Base-by-base conservation (phyloP, 352 stramenopile genomes). In the Pythium folliculosum region DNA sequence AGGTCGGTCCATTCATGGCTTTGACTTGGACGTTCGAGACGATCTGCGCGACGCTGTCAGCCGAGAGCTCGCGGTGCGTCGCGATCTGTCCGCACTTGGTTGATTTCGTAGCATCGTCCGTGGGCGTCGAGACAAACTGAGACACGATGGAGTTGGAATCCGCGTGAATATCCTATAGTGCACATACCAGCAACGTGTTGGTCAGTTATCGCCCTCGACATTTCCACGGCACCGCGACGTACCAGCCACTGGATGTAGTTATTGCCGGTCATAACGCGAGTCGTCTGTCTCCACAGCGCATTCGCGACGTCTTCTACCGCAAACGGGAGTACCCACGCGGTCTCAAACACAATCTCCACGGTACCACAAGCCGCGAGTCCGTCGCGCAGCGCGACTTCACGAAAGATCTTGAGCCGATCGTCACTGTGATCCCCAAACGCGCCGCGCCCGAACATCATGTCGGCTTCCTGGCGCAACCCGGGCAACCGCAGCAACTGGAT, bases 241-340 rank as follows among this genome's bases (percentile, higher is more conserved):
- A 62, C 55, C 37, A 53, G 40, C 55, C 55, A 62, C 38, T 62
- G 38, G 43, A 62, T 40, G 5, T 30, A 0, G 23, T 51, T 53
- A 7, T 35, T 62, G 7, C 40, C 40, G 16, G 38, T 51, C 40
- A n/a, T 62, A 3, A 62, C 23, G 3, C 35, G 40, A 5, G n/a
- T 65, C 6, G 59, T 58, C 30, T 65, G 47, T 3, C 22, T 19
- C 59, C 59, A 65, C 12, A 65, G 23, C 38, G 59, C 47, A 22
- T 51, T 17, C n/a, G 47, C 59, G 13, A 65, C 48, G 35, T 58
- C 21, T 3, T 58, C 59, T 0, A 57, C 48, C 0, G 22, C 30
- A 51, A 58, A 65, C 32, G 59, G 59, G 21, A 65, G 30, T 16
- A 65, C 37, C 59, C 59, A 65, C 45, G 37, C 32, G n/a, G 59